Evolutionary conservation across 2,329 filamentous ascomycete genomes (phyloP).

Genomic region (Xylaria sp.): DNA sequence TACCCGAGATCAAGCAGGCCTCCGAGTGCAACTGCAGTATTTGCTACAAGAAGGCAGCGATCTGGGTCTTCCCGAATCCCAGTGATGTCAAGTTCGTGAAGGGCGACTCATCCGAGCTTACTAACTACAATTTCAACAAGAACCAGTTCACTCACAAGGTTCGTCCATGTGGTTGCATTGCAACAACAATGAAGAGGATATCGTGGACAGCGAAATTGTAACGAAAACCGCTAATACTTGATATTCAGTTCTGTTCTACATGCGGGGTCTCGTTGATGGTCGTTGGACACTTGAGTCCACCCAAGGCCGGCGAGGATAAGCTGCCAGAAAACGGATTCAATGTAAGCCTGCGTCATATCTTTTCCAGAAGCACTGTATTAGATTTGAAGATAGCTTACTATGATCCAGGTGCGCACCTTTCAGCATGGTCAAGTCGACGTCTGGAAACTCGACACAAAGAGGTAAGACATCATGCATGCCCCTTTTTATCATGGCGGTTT

Average conservation of each 20-base stretch:
- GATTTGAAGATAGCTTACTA: conserved; percentile 1
- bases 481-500: not conserved
- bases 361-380: not conserved
- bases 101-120: conserved; percentile 55
- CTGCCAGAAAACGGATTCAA: conserved; percentile 54
- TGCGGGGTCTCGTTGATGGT: conserved; percentile 60
- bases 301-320: conserved; percentile 44
- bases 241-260: conserved; percentile 60
- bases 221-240: conserved; percentile 3
- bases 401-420: conserved; percentile 54
- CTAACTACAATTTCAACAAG: conserved; percentile 50
- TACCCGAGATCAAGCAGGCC: conserved; percentile 68
- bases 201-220: conserved; percentile 11
- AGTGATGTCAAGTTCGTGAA: conserved; percentile 57
- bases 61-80: conserved; percentile 49
- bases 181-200: not conserved
- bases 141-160: conserved; percentile 57
- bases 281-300: conserved; percentile 37
- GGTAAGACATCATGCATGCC: conserved; percentile 48
- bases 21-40: conserved; percentile 74
- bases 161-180: not conserved
- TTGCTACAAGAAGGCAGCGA: conserved; percentile 62
- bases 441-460: conserved; percentile 51
- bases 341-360: conserved; percentile 47
- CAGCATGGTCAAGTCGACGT: conserved; percentile 56